A percentile compares a stretch with the other conserved stretches of the same genome.
Evolutionary conservation across 148 eudicot species (phyloP).

Genomic region (Silene uniflora): DNA sequence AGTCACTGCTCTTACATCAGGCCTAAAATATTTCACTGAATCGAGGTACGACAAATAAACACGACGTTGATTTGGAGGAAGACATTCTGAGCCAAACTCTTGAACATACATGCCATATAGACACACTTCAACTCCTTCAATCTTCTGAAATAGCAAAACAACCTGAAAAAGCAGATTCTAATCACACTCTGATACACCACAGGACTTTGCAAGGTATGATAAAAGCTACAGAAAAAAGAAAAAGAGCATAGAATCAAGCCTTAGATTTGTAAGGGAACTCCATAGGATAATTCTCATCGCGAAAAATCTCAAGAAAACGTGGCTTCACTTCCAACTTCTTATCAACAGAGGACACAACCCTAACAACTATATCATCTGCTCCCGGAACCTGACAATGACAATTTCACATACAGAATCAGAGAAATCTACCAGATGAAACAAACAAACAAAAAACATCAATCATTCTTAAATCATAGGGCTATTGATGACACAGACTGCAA

Average conservation of each 20-base stretch:
- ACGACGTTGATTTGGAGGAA: constrained; percentile 89
- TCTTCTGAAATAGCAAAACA: constrained; percentile 83
- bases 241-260: constrained; percentile 31
- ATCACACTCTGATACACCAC: not conserved
- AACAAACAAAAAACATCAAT: not conserved
- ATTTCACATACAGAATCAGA: not conserved
- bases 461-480: not conserved
- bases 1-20: constrained; percentile 78
- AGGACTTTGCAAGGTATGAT: not conserved
- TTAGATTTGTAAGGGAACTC: constrained; percentile 93
- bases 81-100: constrained; percentile 93
- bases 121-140: constrained; percentile 98
- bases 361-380: constrained; percentile 87
- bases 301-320: constrained; percentile 86
- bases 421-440: not conserved
- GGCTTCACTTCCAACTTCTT: constrained; percentile 95
- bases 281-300: constrained; percentile 78
- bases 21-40: constrained; percentile 97
- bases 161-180: constrained; percentile 46
- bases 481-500: not conserved
- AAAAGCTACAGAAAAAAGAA: too few relatives aligned
- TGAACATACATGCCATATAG: constrained; percentile 99
- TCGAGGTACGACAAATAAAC: constrained; percentile 97
- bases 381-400: constrained; percentile 73
- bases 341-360: constrained; percentile 99